Evolutionary conservation across 108 stramenopile species (phyloP).

Genomic region (Fragilariopsis cylindrus): DNA sequence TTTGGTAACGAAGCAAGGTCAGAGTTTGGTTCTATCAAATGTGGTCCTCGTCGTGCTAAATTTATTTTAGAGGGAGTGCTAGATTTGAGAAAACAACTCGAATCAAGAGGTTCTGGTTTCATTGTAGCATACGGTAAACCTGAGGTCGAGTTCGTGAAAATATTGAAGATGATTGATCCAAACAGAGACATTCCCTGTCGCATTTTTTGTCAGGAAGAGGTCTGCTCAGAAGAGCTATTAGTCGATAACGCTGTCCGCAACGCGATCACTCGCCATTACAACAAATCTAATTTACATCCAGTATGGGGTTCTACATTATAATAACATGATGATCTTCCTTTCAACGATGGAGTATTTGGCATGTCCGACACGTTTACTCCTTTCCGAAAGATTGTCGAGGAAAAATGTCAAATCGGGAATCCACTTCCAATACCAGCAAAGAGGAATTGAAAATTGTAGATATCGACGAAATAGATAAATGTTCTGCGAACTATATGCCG

Average conservation of each 20-base stretch:
- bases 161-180: conserved; percentile 17
- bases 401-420: conserved; percentile 58
- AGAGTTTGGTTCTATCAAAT: conserved; percentile 57
- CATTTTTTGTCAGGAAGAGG: conserved; percentile 71
- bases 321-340: conserved; percentile 81
- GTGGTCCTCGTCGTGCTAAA: conserved; percentile 73
- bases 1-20: conserved; percentile 56
- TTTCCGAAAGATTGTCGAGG: conserved; percentile 91
- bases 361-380: conserved; percentile 91
- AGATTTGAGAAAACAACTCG: conserved; percentile 62
- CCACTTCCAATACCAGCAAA: conserved; percentile 62
- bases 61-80: conserved; percentile 75
- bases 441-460: conserved; percentile 34
- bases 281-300: too few relatives aligned
- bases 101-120: conserved; percentile 56
- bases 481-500: conserved; percentile 37
- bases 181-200: conserved; percentile 6
- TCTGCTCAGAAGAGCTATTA: conserved; percentile 66
- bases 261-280: conserved; percentile 19
- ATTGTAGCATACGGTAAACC: conserved; percentile 66
- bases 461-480: background rate
- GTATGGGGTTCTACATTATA: conserved; percentile 43
- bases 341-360: conserved; percentile 53
- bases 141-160: conserved; percentile 47
- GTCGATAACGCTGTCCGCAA: conserved; percentile 49